Percentiles rank a stretch among this genome's conserved stretches.
Evolutionary conservation across 1,284 basidiomycete species (phyloP).

Genomic region (Rhodotorula sp.): DNA sequence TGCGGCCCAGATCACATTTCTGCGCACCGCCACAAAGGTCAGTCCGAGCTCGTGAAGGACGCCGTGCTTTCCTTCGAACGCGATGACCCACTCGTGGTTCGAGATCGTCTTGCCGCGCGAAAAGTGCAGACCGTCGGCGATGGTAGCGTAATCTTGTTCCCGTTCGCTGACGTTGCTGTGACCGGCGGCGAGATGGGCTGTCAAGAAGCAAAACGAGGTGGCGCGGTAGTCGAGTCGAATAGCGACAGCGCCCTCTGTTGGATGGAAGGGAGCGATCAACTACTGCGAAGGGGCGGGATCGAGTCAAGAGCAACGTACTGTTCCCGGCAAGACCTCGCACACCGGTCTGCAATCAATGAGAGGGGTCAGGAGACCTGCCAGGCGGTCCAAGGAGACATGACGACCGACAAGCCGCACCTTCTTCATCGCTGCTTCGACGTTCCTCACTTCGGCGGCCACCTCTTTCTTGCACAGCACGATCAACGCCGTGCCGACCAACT

Average conservation of each 20-base stretch:
- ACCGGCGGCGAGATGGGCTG: conserved; percentile 92
- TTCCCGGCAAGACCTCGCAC: conserved; percentile 96
- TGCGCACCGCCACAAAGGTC: conserved; percentile 45
- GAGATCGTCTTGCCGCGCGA: conserved; percentile 81
- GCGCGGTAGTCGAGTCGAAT: conserved; percentile 88
- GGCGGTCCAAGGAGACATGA: not conserved
- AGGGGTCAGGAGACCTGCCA: not conserved
- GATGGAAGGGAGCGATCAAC: not conserved
- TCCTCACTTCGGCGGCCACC: conserved; percentile 73
- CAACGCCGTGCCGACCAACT: conserved; percentile 93
- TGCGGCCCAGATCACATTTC: conserved; percentile 87
- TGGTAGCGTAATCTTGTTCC: conserved; percentile 87
- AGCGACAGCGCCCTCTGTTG: conserved; percentile 65
- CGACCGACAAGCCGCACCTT: conserved; percentile 60
- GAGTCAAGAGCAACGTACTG: conserved; percentile 49
- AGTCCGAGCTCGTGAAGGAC: not conserved
- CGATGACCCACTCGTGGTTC: conserved; percentile 73
- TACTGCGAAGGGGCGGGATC: not conserved
- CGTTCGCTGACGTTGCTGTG: conserved; percentile 84
- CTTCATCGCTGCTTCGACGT: conserved; percentile 85
- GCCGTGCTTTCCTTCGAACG: no score
- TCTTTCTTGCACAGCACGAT: conserved; percentile 78
- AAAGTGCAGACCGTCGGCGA: conserved; percentile 77
- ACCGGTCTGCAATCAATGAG: conserved; percentile 65
- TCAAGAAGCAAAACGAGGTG: conserved; percentile 90